These are phyloP conservation scores for Penicillium cosmopolitanum DNA, from an alignment of 495 filamentous ascomycete genomes.

Conservation along the genomic window DNA sequence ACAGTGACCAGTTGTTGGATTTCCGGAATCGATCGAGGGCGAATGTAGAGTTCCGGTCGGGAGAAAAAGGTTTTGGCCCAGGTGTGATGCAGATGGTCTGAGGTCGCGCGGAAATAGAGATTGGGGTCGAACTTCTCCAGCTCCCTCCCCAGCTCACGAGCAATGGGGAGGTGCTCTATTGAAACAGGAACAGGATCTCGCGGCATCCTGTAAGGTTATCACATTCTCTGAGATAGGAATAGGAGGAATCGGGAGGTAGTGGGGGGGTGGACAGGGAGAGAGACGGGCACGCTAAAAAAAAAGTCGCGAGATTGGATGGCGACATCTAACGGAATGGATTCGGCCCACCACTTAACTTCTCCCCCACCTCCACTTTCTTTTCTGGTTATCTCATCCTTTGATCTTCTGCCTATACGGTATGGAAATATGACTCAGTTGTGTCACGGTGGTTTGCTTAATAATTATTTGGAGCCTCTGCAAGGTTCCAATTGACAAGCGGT, in stretches of 20 bases:
- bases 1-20: conserved; percentile 81
- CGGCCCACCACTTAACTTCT: neutral
- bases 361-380: conserved; percentile 8
- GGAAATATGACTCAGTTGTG: neutral
- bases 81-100: conserved; percentile 80
- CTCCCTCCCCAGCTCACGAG: conserved; percentile 59
- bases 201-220: conserved; percentile 17
- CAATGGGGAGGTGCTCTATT: conserved; percentile 52
- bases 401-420: neutral
- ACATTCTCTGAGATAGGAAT: conserved; percentile 15
- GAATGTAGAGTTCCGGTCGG: conserved; percentile 86
- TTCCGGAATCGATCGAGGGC: conserved; percentile 75
- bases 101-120: conserved; percentile 75
- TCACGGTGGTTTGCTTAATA: neutral
- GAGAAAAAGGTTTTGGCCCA: conserved; percentile 94
- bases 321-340: conserved; percentile 8
- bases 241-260: conserved; percentile 3
- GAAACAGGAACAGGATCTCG: conserved; percentile 10
- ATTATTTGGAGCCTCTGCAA: neutral
- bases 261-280: conserved; percentile 8
- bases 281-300: conserved; percentile 19
- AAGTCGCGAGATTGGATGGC: conserved; percentile 18
- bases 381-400: neutral
- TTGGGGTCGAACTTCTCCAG: conserved; percentile 57
- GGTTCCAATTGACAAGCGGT: neutral